Percentiles rank a stretch among this genome's conserved stretches.
These are phyloP conservation scores for Psidium friedrichsthalianum DNA, from an alignment of 345 rosid genomes.

Conservation along the genomic window DNA sequence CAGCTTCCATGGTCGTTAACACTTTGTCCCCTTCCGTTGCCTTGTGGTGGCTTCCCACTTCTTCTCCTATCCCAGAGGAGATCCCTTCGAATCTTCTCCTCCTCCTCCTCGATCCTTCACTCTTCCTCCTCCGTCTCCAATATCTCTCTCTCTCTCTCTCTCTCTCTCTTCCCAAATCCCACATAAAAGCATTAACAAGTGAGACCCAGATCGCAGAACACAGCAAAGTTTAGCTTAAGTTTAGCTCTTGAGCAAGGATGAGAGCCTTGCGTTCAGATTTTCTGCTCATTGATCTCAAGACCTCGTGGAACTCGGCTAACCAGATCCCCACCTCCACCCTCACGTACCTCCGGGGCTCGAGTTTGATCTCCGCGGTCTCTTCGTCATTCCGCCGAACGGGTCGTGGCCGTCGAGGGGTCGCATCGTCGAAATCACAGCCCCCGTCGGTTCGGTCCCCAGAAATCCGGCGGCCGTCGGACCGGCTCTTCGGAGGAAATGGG, in stretches of 20 bases:
- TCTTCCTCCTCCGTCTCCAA: conserved; percentile 1
- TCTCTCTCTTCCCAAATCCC: background rate
- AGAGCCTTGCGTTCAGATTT: conserved; percentile 48
- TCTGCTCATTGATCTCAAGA: conserved; percentile 58
- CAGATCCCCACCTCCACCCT: conserved; percentile 32
- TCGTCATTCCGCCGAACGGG: conserved; percentile 58
- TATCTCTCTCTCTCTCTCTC: background rate
- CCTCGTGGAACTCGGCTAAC: conserved; percentile 48
- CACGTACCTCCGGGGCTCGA: conserved; percentile 12
- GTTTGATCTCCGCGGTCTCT: conserved; percentile 25
- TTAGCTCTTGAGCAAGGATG: conserved; percentile 11
- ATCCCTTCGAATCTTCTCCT: conserved; percentile 71
- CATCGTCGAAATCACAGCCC: conserved; percentile 26
- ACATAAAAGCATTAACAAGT: background rate
- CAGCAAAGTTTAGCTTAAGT: background rate
- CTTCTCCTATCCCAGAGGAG: conserved; percentile 35
- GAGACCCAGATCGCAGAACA: background rate
- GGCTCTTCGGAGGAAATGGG: conserved; percentile 28
- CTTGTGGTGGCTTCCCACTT: conserved; percentile 25
- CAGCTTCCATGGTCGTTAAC: conserved; percentile 18
- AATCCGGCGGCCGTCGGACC: conserved; percentile 44
- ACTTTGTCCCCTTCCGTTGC: background rate
- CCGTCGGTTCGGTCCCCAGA: conserved; percentile 38
- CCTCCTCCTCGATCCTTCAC: conserved; percentile 9
- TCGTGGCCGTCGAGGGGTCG: conserved; percentile 29